Percentiles rank a stretch among this genome's conserved stretches.
Evolutionary conservation across 108 stramenopile genomes (phyloP).

Genomic region (Ochromonas danica): DNA sequence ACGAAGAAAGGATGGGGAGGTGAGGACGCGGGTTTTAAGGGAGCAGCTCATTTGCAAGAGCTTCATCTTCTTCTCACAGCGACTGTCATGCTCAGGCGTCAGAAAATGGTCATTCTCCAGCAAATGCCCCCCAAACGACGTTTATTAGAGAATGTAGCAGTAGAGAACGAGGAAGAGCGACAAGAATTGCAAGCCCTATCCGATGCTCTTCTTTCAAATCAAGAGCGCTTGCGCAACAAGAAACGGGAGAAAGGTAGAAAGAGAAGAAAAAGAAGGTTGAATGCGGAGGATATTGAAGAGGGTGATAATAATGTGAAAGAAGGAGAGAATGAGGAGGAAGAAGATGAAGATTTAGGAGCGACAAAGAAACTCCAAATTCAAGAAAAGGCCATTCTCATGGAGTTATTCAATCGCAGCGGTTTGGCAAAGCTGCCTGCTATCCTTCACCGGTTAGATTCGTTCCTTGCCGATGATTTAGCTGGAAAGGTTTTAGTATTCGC

Average conservation of each 20-base stretch:
- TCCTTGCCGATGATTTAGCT: neutral
- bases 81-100: slow-evolving; percentile 87
- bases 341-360: too few relatives aligned
- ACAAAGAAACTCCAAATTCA: slow-evolving; percentile 35
- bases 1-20: too few relatives aligned
- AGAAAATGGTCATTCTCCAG: slow-evolving; percentile 86
- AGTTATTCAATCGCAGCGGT: slow-evolving; percentile 74
- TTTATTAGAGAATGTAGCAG: slow-evolving; percentile 51
- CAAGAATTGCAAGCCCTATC: neutral
- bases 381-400: slow-evolving; percentile 67
- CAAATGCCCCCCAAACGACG: slow-evolving; percentile 82
- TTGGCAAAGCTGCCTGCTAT: slow-evolving; percentile 71
- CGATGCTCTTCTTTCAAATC: too few relatives aligned
- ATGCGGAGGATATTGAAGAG: slow-evolving; percentile 54
- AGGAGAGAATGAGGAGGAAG: too few relatives aligned
- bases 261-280: slow-evolving; percentile 34
- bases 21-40: slow-evolving; percentile 20
- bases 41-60: slow-evolving; percentile 61
- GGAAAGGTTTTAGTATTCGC: slow-evolving; percentile 78
- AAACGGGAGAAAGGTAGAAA: too few relatives aligned
- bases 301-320: slow-evolving; percentile 48
- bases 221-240: too few relatives aligned
- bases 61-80: slow-evolving; percentile 79
- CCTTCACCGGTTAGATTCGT: slow-evolving; percentile 65
- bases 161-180: slow-evolving; percentile 42